Evolutionary conservation across 2,329 filamentous ascomycete species (phyloP), one percentile per base, ranked within the genome.

Genomic region (Calonectria honghensis): DNA sequence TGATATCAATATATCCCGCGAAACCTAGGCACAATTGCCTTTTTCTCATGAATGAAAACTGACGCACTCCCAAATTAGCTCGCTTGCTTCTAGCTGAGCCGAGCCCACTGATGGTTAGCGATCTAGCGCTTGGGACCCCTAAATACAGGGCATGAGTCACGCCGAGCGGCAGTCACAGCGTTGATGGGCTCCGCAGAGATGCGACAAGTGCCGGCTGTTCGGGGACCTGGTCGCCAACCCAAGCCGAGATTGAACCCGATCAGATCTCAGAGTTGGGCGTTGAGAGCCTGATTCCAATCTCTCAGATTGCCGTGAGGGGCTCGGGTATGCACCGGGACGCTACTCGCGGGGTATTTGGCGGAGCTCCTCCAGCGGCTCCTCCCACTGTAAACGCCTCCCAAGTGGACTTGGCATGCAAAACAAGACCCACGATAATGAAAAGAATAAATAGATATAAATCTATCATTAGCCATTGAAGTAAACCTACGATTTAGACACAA

Each of bases 281-380:
- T 13, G 10, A 32, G 18, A n/a, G 31, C 20, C 20, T 13, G 31
- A 57, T 57, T 39, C 35, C 14, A 24, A 41, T 18, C 20, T 27
- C n/a, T 18, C 9, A 9, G 24, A 41, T n/a, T 39, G 57, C 37
- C 24, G 37, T 31, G 57, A 63, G 57, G 35, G 24, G 57, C 37
- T 63, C 57, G 24, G 14, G 57, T 29, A 37, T 63, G 57, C 16
- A 63, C 13, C 24, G 35, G 10, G 27, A 41, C 35, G 35, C n/a
- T 18, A 7, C 14, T 63, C 35, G n/a, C 24, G n/a, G 37, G 37
- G 20, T 27, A 35, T 7, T 29, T 41, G 37, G 57, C 57, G 57
- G 57, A 63, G 57, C 57, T 63, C 57, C 57, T 63, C 57, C 57
- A 63, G 32, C 57, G 41, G 57, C 57, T 63, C 57, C 57, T 27